Evolutionary conservation across 2,329 filamentous ascomycete genomes (phyloP).

Genomic region (Alternaria arbusti): DNA sequence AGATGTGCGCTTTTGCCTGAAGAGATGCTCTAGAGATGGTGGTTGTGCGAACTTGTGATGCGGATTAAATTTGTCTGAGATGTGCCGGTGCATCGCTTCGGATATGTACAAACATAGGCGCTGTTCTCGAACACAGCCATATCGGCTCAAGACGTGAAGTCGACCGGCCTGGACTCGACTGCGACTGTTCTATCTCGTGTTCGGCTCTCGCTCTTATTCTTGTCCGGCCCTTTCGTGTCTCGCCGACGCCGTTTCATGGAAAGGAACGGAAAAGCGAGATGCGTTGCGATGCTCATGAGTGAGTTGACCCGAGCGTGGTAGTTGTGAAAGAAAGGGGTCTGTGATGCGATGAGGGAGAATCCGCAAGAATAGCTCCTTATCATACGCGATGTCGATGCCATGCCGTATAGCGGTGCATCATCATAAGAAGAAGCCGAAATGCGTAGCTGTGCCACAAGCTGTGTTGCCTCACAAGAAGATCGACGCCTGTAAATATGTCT

Average conservation of each 20-base stretch:
- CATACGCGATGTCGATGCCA: neutral
- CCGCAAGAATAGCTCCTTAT: neutral
- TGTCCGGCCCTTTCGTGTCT: neutral
- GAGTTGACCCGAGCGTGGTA: neutral
- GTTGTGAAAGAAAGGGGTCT: neutral
- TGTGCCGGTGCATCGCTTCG: neutral
- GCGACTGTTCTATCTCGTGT: neutral
- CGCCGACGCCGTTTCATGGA: neutral
- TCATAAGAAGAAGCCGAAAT: neutral
- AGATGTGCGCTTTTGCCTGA: neutral
- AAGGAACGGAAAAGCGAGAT: neutral
- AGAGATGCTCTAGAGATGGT: neutral
- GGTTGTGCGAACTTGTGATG: neutral
- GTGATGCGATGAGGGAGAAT: neutral
- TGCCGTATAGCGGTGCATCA: neutral
- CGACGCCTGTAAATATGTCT: neutral
- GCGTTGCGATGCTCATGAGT: neutral
- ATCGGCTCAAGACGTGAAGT: neutral
- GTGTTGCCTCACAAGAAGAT: neutral
- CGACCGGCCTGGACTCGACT: neutral
- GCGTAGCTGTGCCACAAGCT: neutral
- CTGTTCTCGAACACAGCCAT: neutral
- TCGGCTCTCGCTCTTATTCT: neutral
- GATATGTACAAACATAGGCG: neutral
- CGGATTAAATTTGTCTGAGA: neutral